Conservation (phyloP, 192 early-diverging fungal species). For the Linnemannia exigua region DNA sequence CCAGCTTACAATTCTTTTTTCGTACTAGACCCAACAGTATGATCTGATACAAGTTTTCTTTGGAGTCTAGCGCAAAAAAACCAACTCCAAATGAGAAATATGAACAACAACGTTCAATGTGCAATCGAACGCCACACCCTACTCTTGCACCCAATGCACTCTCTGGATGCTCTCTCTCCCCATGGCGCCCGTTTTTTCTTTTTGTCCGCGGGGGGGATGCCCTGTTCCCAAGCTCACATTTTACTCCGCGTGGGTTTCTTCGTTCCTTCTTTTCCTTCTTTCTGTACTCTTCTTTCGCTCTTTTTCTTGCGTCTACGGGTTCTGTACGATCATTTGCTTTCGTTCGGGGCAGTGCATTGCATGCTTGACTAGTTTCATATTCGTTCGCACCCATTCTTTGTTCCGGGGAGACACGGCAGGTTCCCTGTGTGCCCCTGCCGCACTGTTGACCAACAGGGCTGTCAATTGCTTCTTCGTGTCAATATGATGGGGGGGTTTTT, state of each 20-base stretch:
- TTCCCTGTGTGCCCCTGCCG: neutral
- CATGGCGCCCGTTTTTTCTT: neutral
- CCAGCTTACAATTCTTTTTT: neutral
- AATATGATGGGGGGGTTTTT: too few relatives aligned
- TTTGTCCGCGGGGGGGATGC: neutral
- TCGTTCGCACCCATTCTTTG: neutral
- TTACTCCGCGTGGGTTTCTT: neutral
- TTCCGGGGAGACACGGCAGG: neutral
- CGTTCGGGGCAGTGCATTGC: neutral
- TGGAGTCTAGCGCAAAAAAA: neutral
- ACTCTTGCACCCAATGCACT: neutral
- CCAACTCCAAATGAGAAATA: neutral
- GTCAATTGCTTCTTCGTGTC: neutral
- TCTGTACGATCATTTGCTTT: neutral
- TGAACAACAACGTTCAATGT: neutral
- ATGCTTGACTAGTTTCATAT: neutral
- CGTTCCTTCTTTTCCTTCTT: neutral
- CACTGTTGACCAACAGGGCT: neutral
- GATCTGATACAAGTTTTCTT: neutral
- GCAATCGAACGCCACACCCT: neutral
- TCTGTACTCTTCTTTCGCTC: neutral
- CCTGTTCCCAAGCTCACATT: neutral
- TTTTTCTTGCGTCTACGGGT: neutral
- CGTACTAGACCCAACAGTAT: neutral
- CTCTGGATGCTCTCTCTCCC: neutral